A percentile compares a stretch with the other conserved stretches of the same genome.
Conservation (phyloP, 1,284 basidiomycete species). For the Sporisorium sorghi region DNA sequence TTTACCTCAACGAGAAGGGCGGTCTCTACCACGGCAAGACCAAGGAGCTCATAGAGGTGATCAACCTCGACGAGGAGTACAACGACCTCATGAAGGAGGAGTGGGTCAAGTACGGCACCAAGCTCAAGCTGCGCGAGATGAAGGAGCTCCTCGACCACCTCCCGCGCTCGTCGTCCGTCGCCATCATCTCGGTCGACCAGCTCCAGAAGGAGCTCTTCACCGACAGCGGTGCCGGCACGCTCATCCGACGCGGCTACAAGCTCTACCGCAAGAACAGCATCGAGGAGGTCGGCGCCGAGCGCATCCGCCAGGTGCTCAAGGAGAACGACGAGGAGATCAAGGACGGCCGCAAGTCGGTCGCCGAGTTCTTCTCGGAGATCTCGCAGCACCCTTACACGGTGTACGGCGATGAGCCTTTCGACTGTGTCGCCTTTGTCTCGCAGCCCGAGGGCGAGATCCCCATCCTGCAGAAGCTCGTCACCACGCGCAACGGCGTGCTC, state of each 20-base stretch:
- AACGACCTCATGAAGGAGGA: conserved; percentile 95
- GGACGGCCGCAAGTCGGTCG: conserved; percentile 85
- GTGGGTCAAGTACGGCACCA: conserved; percentile 99
- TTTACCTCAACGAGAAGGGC: conserved; percentile 98
- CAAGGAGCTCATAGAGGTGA: conserved; percentile 78
- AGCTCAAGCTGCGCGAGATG: conserved; percentile 98
- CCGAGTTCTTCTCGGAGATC: conserved; percentile 86
- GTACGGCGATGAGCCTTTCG: conserved; percentile 96
- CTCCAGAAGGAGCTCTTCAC: conserved; percentile 99
- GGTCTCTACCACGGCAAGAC: conserved; percentile 94
- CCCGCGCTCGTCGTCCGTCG: conserved; percentile 95
- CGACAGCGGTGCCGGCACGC: conserved; percentile 95
- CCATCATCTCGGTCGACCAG: conserved; percentile 92
- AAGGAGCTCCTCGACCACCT: conserved; percentile 99
- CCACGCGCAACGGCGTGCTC: conserved; percentile 86
- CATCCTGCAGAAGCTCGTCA: conserved; percentile 90
- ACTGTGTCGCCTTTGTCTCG: conserved; percentile 92
- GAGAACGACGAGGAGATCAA: conserved; percentile 94
- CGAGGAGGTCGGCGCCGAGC: conserved; percentile 87
- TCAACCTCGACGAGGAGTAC: conserved; percentile 99
- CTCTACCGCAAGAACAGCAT: conserved; percentile 88
- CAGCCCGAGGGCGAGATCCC: conserved; percentile 90
- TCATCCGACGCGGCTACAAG: conserved; percentile 97
- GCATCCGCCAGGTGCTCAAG: conserved; percentile 76
- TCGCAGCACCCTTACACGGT: conserved; percentile 81